Percentiles rank a stretch among this genome's conserved stretches.
Evolutionary conservation across 2,329 filamentous ascomycete genomes (phyloP).

Genomic region (Fusarium globosum): DNA sequence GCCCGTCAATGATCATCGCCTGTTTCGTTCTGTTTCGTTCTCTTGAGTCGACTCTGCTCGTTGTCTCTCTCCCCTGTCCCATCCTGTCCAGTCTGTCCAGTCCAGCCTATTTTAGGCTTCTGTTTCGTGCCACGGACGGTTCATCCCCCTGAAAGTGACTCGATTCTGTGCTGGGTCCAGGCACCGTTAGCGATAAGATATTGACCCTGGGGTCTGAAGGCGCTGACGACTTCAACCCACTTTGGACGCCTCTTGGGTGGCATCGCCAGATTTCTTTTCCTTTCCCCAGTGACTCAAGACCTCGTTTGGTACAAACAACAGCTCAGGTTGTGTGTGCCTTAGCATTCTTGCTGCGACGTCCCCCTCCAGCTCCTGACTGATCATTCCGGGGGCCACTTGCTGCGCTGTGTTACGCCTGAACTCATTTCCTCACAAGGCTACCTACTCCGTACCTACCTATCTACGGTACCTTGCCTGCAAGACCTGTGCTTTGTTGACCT

Average conservation of each 20-base stretch:
- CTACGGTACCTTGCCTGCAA: constrained; percentile 1
- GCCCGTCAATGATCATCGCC: constrained; percentile 28
- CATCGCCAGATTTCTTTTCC: constrained; percentile 32
- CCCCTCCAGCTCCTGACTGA: constrained; percentile 39
- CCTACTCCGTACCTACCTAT: constrained; percentile 2
- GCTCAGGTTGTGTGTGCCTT: constrained; percentile 7
- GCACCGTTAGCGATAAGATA: constrained; percentile 31
- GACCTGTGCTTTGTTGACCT: constrained; percentile 17
- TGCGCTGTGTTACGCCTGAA: constrained; percentile 13
- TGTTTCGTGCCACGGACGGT: constrained; percentile 20
- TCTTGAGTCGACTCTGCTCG: constrained; percentile 10
- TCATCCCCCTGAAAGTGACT: constrained; percentile 37
- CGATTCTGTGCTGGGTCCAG: constrained; percentile 26
- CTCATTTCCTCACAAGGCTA: constrained; percentile 19
- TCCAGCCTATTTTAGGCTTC: background rate
- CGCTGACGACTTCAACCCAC: constrained; percentile 38
- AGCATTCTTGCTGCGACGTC: background rate
- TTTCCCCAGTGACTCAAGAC: constrained; percentile 11
- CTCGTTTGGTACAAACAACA: background rate
- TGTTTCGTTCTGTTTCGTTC: constrained; percentile 17
- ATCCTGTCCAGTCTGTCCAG: background rate
- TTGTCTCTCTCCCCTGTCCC: constrained; percentile 4
- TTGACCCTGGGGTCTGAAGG: constrained; percentile 6
- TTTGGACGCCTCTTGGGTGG: constrained; percentile 35
- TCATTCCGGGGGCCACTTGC: constrained; percentile 39